A percentile compares a stretch with the other conserved stretches of the same genome.
Conservation (phyloP, 257 asterid genomes). For the Rhazya stricta region DNA sequence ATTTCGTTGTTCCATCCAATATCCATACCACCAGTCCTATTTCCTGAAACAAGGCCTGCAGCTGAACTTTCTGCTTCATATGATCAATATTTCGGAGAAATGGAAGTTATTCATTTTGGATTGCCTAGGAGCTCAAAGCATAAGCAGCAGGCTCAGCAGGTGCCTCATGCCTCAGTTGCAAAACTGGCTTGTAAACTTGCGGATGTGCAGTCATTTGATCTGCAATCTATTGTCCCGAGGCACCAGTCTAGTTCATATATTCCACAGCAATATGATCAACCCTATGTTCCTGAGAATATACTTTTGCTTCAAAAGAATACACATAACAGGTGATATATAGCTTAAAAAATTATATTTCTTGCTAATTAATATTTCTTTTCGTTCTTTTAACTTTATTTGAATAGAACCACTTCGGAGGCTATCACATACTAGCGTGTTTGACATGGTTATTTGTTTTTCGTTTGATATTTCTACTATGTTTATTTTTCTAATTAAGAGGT, state of each 20-base stretch:
- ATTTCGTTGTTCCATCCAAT: slow-evolving; percentile 48
- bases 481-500: not conserved
- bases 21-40: not conserved
- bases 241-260: not conserved
- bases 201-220: not conserved
- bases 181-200: not conserved
- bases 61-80: slow-evolving; percentile 4
- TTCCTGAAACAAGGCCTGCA: not conserved
- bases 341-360: not conserved
- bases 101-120: not conserved
- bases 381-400: not conserved
- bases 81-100: not conserved
- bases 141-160: not conserved
- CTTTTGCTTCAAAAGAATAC: not conserved
- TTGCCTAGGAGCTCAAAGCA: not conserved
- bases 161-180: not conserved
- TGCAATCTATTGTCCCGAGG: not conserved
- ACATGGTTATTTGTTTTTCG: not conserved
- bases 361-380: not conserved
- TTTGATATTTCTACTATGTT: not conserved
- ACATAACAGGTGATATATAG: not conserved
- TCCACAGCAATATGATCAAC: not conserved
- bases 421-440: not conserved
- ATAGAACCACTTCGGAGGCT: not conserved
- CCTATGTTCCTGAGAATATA: not conserved